Percentiles rank a stretch among this genome's conserved stretches.
These are phyloP conservation scores for Leccinum variicolor DNA, from an alignment of 768 basidiomycete species.

Conservation along the genomic window DNA sequence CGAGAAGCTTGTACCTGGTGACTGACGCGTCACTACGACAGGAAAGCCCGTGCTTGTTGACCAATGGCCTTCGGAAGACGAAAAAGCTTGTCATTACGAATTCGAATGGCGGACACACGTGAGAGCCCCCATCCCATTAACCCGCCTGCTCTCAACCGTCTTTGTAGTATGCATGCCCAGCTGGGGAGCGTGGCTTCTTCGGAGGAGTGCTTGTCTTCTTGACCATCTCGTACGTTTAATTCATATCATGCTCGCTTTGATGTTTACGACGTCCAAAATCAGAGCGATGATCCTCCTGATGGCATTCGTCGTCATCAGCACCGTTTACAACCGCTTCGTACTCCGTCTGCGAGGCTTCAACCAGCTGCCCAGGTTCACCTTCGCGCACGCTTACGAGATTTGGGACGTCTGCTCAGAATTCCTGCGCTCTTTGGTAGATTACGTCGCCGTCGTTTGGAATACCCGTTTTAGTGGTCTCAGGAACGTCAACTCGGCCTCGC, in stretches of 20 bases:
- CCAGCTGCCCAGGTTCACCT: slow-evolving; percentile 63
- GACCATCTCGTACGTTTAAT: slow-evolving; percentile 52
- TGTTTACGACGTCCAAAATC: slow-evolving; percentile 1
- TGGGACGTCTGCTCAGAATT: slow-evolving; percentile 20
- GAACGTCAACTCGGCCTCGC: slow-evolving; percentile 22
- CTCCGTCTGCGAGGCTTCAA: slow-evolving; percentile 69
- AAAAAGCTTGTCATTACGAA: slow-evolving; percentile 70
- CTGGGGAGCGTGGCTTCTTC: slow-evolving; percentile 49
- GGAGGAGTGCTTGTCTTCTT: slow-evolving; percentile 55
- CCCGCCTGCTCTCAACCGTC: not conserved
- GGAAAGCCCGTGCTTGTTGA: slow-evolving; percentile 57
- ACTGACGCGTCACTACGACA: slow-evolving; percentile 8
- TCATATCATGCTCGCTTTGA: not conserved
- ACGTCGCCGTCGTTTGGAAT: slow-evolving; percentile 8
- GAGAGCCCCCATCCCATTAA: slow-evolving; percentile 20
- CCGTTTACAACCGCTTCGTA: slow-evolving; percentile 75
- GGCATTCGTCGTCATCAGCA: slow-evolving; percentile 64
- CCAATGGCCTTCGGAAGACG: slow-evolving; percentile 60
- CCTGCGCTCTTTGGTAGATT: slow-evolving; percentile 11
- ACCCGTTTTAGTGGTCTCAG: slow-evolving; percentile 15
- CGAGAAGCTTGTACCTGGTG: not conserved
- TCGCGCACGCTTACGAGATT: slow-evolving; percentile 24
- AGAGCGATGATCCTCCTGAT: slow-evolving; percentile 58
- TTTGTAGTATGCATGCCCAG: slow-evolving; percentile 67
- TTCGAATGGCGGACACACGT: slow-evolving; percentile 86